phyloP scores from a whole-genome alignment of 2,329 filamentous ascomycete species.

The Ilyonectria sp. region DNA sequence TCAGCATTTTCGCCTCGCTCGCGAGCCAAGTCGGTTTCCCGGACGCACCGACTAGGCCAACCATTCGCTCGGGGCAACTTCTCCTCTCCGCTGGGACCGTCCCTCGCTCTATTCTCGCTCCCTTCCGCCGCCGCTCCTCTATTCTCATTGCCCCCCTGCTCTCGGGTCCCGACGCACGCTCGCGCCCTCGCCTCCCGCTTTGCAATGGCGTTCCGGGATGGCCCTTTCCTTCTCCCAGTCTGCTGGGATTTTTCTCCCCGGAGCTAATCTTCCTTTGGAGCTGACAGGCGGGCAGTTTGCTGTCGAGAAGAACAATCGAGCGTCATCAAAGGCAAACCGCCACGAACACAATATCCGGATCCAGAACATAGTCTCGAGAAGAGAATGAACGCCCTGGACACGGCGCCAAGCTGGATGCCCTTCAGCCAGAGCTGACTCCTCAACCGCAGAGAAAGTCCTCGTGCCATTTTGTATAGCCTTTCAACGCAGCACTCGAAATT shows the following conservation, averaged over 20 bases:
- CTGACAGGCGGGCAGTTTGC: background rate
- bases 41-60: constrained; percentile 35
- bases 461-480: constrained; percentile 2
- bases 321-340: background rate
- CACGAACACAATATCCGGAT: background rate
- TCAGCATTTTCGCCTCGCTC: constrained; percentile 30
- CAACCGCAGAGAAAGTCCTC: background rate
- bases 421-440: background rate
- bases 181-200: constrained; percentile 26
- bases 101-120: background rate
- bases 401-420: background rate
- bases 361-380: background rate
- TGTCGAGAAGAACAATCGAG: background rate
- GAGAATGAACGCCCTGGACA: background rate
- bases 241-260: constrained; percentile 33
- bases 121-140: constrained; percentile 11
- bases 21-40: constrained; percentile 27
- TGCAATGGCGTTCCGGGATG: constrained; percentile 42
- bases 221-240: constrained; percentile 41
- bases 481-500: too few species aligned
- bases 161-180: constrained; percentile 34
- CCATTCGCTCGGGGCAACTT: constrained; percentile 33
- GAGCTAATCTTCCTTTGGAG: constrained; percentile 4
- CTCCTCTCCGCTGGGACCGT: constrained; percentile 32
- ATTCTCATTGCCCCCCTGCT: constrained; percentile 22